These are phyloP conservation scores for Calonectria naviculata DNA, from an alignment of 2,329 filamentous ascomycete genomes.

Conservation along the genomic window DNA sequence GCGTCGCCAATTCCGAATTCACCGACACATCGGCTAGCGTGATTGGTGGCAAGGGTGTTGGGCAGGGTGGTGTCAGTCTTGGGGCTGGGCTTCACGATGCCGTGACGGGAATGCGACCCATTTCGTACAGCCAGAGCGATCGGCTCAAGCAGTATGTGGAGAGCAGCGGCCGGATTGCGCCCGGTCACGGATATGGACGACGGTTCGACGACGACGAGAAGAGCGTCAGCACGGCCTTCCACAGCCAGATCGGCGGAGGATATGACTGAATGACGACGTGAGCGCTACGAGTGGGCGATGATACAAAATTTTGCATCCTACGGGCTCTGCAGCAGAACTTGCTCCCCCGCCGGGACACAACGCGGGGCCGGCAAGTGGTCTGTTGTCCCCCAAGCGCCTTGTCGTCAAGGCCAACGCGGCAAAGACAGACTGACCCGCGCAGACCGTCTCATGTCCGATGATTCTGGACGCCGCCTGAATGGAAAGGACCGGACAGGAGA, in stretches of 20 bases:
- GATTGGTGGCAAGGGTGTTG: slow-evolving; percentile 78
- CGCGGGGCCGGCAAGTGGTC: slow-evolving; percentile 30
- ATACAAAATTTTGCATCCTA: slow-evolving; percentile 41
- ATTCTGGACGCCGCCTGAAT: slow-evolving; percentile 32
- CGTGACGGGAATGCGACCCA: slow-evolving; percentile 72
- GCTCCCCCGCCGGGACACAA: slow-evolving; percentile 32
- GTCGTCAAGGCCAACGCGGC: slow-evolving; percentile 34
- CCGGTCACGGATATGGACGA: slow-evolving; percentile 76
- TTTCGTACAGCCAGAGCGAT: slow-evolving; percentile 73
- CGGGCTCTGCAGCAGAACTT: slow-evolving; percentile 38
- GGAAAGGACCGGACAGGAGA: slow-evolving; percentile 34
- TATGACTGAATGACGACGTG: slow-evolving; percentile 58
- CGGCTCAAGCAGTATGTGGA: slow-evolving; percentile 96
- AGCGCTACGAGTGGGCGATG: slow-evolving; percentile 43
- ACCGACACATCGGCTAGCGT: slow-evolving; percentile 86
- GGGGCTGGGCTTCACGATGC: slow-evolving; percentile 81
- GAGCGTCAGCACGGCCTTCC: slow-evolving; percentile 96
- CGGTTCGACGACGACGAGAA: slow-evolving; percentile 91
- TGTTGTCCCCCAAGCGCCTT: slow-evolving; percentile 36
- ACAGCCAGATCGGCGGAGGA: slow-evolving; percentile 85
- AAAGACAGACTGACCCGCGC: slow-evolving; percentile 30
- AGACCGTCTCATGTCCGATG: slow-evolving; percentile 36
- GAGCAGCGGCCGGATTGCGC: slow-evolving; percentile 77
- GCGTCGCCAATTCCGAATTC: slow-evolving; percentile 89
- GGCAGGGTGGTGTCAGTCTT: slow-evolving; percentile 89